Conservation (phyloP, 2,329 filamentous ascomycete genomes). For the Pseudocercospora ulei region DNA sequence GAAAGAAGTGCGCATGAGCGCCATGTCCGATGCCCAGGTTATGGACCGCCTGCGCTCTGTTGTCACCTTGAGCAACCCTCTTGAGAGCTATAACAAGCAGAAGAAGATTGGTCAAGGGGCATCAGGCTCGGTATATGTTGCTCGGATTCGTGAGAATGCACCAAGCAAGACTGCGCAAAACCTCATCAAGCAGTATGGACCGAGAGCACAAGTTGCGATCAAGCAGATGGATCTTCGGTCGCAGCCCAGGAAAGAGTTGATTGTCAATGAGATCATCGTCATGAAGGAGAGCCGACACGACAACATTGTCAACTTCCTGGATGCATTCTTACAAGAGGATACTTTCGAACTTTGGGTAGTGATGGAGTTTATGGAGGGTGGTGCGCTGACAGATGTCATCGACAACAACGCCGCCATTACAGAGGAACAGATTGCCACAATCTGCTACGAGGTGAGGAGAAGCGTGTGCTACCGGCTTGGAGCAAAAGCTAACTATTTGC, state of each 20-base stretch:
- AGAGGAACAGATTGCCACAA: constrained; percentile 95
- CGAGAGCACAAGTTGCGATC: constrained; percentile 84
- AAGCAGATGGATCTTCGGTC: constrained; percentile 99
- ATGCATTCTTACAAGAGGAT: constrained; percentile 91
- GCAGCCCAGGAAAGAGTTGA: constrained; percentile 93
- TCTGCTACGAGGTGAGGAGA: constrained; percentile 75
- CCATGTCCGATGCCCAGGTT: constrained; percentile 92
- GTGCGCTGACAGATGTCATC: constrained; percentile 93
- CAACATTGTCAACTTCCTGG: constrained; percentile 98
- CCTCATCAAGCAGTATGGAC: constrained; percentile 67
- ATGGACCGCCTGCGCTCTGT: constrained; percentile 93
- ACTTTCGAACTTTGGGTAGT: constrained; percentile 97
- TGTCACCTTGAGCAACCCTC: constrained; percentile 89
- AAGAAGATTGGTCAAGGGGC: constrained; percentile 99
- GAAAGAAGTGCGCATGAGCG: constrained; percentile 95
- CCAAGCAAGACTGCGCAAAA: constrained; percentile 70
- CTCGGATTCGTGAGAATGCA: constrained; percentile 82
- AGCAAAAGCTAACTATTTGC: constrained; percentile 26
- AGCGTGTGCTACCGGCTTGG: background rate
- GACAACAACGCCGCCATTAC: constrained; percentile 92
- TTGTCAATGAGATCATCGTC: constrained; percentile 98
- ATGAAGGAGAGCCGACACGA: constrained; percentile 99
- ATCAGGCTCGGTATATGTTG: constrained; percentile 95
- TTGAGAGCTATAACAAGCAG: constrained; percentile 94
- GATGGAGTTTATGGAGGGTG: constrained; percentile 99